These are phyloP conservation scores for Rhododendron simsii DNA, from an alignment of 148 eudicot species.

Conservation along the genomic window DNA sequence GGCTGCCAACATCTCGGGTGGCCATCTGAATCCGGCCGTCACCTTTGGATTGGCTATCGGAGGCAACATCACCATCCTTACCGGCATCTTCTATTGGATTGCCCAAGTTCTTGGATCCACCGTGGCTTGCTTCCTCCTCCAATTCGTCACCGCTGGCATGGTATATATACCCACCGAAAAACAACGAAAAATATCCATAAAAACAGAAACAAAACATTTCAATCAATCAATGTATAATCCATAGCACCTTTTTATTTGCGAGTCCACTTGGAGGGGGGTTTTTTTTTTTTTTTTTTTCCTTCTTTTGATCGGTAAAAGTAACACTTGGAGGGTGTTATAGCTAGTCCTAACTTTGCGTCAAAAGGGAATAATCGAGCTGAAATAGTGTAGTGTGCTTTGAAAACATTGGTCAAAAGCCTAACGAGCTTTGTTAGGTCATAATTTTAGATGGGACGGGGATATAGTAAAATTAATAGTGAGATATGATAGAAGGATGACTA, in stretches of 20 bases:
- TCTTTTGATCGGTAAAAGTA: too few species aligned
- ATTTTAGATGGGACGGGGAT: too few species aligned
- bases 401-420: neutral
- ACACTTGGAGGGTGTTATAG: neutral
- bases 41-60: constrained; percentile 83
- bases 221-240: neutral
- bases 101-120: constrained; percentile 55
- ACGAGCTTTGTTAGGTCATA: neutral
- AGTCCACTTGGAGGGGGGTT: neutral
- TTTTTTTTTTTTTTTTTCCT: too few species aligned
- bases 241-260: neutral
- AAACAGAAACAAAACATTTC: too few species aligned
- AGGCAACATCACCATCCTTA: constrained; percentile 71
- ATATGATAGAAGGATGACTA: too few species aligned
- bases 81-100: constrained; percentile 54
- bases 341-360: too few species aligned
- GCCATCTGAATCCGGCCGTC: constrained; percentile 87
- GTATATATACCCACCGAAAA: constrained; percentile 22
- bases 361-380: neutral
- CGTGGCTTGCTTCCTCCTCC: constrained; percentile 52
- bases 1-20: constrained; percentile 84
- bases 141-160: constrained; percentile 36
- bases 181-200: too few species aligned
- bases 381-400: too few species aligned
- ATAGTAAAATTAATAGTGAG: too few species aligned